Evolutionary conservation across 371 early-diverging fungal species (phyloP).

Genomic region (Coemansia sp.): DNA sequence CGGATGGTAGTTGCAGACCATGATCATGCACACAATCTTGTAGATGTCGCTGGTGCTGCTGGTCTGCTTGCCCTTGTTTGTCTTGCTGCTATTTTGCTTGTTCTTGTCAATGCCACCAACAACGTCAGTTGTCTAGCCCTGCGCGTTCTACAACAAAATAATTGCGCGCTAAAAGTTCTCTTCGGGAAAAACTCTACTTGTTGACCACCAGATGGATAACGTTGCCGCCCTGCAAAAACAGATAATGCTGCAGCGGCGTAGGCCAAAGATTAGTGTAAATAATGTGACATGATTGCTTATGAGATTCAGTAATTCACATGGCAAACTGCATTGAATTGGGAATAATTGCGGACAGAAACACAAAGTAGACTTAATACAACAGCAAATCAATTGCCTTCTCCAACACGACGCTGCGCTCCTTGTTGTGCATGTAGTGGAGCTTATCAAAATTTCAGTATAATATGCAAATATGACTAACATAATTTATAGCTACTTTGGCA

Average conservation of each 20-base stretch:
- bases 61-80: conserved; percentile 57
- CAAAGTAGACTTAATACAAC: conserved; percentile 91
- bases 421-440: conserved; percentile 99
- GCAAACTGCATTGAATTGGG: conserved; percentile 99
- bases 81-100: conserved; percentile 51
- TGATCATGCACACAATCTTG: conserved; percentile 94
- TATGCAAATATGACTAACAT: no score
- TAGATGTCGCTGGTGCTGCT: conserved; percentile 75
- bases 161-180: conserved; percentile 93
- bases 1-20: conserved; percentile 93
- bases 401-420: conserved; percentile 99
- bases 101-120: conserved; percentile 45
- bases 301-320: conserved; percentile 97
- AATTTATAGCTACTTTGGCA: no score
- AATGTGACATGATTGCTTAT: conserved; percentile 97
- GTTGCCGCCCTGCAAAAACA: conserved; percentile 90
- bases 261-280: conserved; percentile 99
- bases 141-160: conserved; percentile 23
- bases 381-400: conserved; percentile 99
- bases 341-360: conserved; percentile 99
- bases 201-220: conserved; percentile 87
- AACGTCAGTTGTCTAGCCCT: conserved; percentile 53
- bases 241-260: conserved; percentile 96
- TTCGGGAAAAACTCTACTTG: conserved; percentile 31
- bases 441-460: conserved; percentile 81